phyloP scores from a whole-genome alignment of 2,329 filamentous ascomycete species.

The Neonectria ditissima region DNA sequence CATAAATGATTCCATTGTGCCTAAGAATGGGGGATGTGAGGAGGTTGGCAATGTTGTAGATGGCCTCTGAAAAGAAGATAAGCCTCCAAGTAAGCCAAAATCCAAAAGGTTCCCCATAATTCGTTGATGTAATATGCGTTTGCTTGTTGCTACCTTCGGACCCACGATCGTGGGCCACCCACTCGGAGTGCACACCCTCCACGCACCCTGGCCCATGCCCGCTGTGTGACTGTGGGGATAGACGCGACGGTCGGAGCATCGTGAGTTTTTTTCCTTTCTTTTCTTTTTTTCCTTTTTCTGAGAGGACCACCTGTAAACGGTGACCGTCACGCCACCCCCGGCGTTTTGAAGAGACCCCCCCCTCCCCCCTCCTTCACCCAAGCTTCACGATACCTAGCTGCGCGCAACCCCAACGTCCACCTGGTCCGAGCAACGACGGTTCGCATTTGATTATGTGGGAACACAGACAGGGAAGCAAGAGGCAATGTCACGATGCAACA shows the following conservation, averaged over 20 bases:
- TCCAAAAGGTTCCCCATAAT: neutral
- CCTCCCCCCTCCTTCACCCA: neutral
- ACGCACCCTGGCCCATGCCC: constrained; percentile 7
- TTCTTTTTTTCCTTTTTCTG: constrained; percentile 14
- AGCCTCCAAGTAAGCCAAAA: neutral
- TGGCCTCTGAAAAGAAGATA: neutral
- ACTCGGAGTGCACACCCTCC: constrained; percentile 15
- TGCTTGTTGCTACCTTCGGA: neutral
- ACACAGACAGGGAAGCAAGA: neutral
- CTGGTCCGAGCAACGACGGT: constrained; percentile 2
- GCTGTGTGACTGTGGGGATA: constrained; percentile 15
- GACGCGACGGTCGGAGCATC: constrained; percentile 33
- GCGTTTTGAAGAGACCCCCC: neutral
- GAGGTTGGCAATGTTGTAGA: neutral
- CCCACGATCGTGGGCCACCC: constrained; percentile 26
- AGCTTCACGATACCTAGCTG: constrained; percentile 1
- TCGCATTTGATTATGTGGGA: neutral
- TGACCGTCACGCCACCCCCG: constrained; percentile 13
- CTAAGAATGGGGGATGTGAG: neutral
- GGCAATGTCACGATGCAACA: neutral
- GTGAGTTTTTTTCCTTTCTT: constrained; percentile 26
- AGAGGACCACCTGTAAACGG: constrained; percentile 21
- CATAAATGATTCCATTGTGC: neutral
- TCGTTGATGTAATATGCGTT: neutral
- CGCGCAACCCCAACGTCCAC: neutral